phyloP scores from a whole-genome alignment of 257 asterid species.

The Solanum ossicruentum region DNA sequence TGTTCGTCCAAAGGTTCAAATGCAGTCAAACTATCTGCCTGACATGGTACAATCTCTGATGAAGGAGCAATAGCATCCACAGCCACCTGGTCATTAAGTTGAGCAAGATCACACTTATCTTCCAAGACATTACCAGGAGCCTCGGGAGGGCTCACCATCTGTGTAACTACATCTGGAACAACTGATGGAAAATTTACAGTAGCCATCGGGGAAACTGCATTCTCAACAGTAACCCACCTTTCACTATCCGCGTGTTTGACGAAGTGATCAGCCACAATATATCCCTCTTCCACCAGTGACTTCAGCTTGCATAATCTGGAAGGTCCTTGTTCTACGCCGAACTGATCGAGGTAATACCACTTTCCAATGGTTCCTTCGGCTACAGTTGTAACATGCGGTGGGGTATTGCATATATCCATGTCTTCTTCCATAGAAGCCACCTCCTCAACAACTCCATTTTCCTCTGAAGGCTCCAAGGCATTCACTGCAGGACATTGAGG shows the following conservation, averaged over 20 bases:
- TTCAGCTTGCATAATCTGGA: slow-evolving; percentile 65
- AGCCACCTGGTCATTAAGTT: slow-evolving; percentile 12
- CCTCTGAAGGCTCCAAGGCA: slow-evolving; percentile 36
- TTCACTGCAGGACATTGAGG: slow-evolving; percentile 24
- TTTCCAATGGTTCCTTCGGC: slow-evolving; percentile 56
- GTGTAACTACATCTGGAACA: slow-evolving; percentile 75
- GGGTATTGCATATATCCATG: slow-evolving; percentile 97
- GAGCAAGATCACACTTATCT: slow-evolving; percentile 40
- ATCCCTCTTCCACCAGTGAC: slow-evolving; percentile 70
- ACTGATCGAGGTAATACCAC: slow-evolving; percentile 80
- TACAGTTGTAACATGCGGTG: slow-evolving; percentile 70
- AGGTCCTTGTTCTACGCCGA: slow-evolving; percentile 82
- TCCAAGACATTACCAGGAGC: slow-evolving; percentile 90
- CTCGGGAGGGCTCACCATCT: slow-evolving; percentile 91
- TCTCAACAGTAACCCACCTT: slow-evolving; percentile 97
- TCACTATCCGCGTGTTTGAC: slow-evolving; percentile 70
- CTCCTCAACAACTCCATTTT: slow-evolving; percentile 54
- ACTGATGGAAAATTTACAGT: slow-evolving; percentile 47
- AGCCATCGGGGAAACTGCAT: slow-evolving; percentile 81
- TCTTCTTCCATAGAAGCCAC: slow-evolving; percentile 94
- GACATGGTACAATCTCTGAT: slow-evolving; percentile 11
- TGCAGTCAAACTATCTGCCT: slow-evolving; percentile 15
- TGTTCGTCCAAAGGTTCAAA: slow-evolving; percentile 32
- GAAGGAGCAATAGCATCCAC: slow-evolving; percentile 22
- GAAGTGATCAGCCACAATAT: slow-evolving; percentile 82